phyloP scores from a whole-genome alignment of 106 monocot genomes.

The Acanthochlamys bracteata region DNA sequence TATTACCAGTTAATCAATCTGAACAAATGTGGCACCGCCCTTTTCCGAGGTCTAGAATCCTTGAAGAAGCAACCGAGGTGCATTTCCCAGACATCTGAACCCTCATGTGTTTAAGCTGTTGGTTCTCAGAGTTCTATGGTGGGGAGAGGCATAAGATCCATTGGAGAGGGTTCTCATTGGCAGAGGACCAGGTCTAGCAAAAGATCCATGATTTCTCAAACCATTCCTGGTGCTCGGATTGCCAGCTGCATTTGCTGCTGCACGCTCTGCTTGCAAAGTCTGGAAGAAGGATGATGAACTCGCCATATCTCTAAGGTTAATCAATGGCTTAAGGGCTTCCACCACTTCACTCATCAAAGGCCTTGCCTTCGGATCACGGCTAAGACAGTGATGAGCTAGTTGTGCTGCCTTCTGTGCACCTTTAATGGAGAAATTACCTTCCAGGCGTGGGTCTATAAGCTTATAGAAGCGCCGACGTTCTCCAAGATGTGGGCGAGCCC shows the following conservation, averaged over 20 bases:
- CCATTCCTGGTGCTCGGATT: constrained; percentile 22
- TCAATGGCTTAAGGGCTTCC: constrained; percentile 50
- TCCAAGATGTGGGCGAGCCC: constrained; percentile 71
- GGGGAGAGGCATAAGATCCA: constrained; percentile 32
- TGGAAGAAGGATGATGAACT: constrained; percentile 61
- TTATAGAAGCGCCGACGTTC: constrained; percentile 61
- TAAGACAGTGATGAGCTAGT: constrained; percentile 67
- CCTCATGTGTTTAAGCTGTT: constrained; percentile 5
- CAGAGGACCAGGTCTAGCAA: constrained; percentile 30
- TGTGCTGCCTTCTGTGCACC: constrained; percentile 74
- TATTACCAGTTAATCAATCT: background rate
- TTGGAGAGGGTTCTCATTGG: constrained; percentile 36
- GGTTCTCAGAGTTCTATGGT: constrained; percentile 18
- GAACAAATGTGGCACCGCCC: background rate
- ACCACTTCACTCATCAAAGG: constrained; percentile 89
- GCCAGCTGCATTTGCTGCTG: constrained; percentile 12
- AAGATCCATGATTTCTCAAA: constrained; percentile 29
- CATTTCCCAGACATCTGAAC: background rate
- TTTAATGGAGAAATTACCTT: constrained; percentile 80
- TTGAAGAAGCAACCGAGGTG: too few relatives aligned
- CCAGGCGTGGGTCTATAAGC: constrained; percentile 68
- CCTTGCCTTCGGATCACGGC: constrained; percentile 66
- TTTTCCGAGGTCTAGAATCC: too few relatives aligned
- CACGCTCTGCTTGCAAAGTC: constrained; percentile 50
- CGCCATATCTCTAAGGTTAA: constrained; percentile 85